phyloP scores from a whole-genome alignment of 2,329 filamentous ascomycete species.

The Teratosphaeria gauchensis region DNA sequence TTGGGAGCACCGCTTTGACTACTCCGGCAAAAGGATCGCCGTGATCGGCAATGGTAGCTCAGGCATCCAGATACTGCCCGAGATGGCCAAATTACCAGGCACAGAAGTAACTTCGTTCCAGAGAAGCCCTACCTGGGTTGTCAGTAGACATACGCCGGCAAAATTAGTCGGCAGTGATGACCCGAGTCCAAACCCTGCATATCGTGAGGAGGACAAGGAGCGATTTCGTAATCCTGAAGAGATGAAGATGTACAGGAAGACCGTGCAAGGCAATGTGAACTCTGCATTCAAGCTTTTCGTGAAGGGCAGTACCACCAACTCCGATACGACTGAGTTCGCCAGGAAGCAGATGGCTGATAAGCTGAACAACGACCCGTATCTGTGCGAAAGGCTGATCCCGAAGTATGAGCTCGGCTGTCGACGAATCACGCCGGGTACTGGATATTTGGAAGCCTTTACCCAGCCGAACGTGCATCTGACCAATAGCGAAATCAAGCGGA shows the following conservation, averaged over 20 bases:
- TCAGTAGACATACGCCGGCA: slow-evolving; percentile 8
- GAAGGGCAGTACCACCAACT: slow-evolving; percentile 38
- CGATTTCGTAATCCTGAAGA: slow-evolving; percentile 29
- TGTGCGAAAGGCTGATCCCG: slow-evolving; percentile 41
- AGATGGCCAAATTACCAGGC: slow-evolving; percentile 23
- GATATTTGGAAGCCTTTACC: slow-evolving; percentile 41
- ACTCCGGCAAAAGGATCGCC: slow-evolving; percentile 17
- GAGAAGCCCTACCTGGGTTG: slow-evolving; percentile 31
- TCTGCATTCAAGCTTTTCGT: slow-evolving; percentile 34
- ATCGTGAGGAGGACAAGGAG: slow-evolving; percentile 20
- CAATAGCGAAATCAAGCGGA: slow-evolving; percentile 28
- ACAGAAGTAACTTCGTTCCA: slow-evolving; percentile 25
- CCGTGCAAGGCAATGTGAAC: slow-evolving; percentile 37
- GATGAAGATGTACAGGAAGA: slow-evolving; percentile 33
- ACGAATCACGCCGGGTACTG: slow-evolving; percentile 42
- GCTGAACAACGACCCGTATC: slow-evolving; percentile 44
- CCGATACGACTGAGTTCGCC: slow-evolving; percentile 39
- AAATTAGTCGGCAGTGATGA: slow-evolving; percentile 6
- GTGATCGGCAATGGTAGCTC: slow-evolving; percentile 26
- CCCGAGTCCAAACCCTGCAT: slow-evolving; percentile 14
- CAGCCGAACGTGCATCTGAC: slow-evolving; percentile 37
- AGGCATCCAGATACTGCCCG: slow-evolving; percentile 31
- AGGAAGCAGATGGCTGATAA: slow-evolving; percentile 44
- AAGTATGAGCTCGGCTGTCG: slow-evolving; percentile 39
- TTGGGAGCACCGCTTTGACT: slow-evolving; percentile 23